Evolutionary conservation across 352 stramenopile genomes (phyloP).

Genomic region (Phytophthora megakarya): DNA sequence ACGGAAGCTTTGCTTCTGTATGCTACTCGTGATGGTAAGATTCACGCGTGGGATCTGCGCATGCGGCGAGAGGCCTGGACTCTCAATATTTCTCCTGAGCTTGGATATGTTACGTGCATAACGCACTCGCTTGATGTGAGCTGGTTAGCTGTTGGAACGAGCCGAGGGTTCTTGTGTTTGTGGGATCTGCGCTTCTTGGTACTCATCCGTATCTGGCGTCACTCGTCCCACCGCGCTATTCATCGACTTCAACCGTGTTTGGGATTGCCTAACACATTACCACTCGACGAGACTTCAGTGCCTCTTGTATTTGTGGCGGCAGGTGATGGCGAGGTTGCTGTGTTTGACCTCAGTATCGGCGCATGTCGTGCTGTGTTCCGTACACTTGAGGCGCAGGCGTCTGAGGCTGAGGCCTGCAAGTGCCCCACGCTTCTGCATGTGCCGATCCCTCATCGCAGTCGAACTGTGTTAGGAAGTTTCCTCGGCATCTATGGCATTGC

Average conservation of each 20-base stretch:
- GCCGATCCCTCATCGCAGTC: constrained; percentile 73
- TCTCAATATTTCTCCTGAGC: constrained; percentile 92
- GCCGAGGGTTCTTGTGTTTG: constrained; percentile 93
- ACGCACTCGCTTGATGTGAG: constrained; percentile 94
- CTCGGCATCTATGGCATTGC: constrained; percentile 82
- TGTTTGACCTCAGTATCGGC: constrained; percentile 89
- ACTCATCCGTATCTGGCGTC: constrained; percentile 96
- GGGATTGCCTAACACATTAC: constrained; percentile 77
- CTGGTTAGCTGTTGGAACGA: constrained; percentile 95
- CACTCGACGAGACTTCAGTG: constrained; percentile 73
- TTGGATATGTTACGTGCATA: constrained; percentile 96
- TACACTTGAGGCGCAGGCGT: constrained; percentile 78
- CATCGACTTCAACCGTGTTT: constrained; percentile 88
- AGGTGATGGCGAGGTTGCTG: constrained; percentile 92
- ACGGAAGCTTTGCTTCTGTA: constrained; percentile 94
- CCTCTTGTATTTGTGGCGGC: constrained; percentile 95
- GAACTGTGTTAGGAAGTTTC: constrained; percentile 75
- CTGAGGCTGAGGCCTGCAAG: constrained; percentile 74
- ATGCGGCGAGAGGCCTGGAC: constrained; percentile 92
- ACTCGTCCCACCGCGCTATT: constrained; percentile 92
- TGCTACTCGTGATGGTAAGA: constrained; percentile 91
- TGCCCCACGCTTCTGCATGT: constrained; percentile 80
- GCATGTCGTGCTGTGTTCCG: constrained; percentile 93
- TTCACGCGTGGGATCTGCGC: constrained; percentile 93
- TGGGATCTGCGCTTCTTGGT: constrained; percentile 97